These are phyloP conservation scores for Pseudogymnoascus sp. DNA, from an alignment of 2,329 filamentous ascomycete genomes.

Conservation along the genomic window DNA sequence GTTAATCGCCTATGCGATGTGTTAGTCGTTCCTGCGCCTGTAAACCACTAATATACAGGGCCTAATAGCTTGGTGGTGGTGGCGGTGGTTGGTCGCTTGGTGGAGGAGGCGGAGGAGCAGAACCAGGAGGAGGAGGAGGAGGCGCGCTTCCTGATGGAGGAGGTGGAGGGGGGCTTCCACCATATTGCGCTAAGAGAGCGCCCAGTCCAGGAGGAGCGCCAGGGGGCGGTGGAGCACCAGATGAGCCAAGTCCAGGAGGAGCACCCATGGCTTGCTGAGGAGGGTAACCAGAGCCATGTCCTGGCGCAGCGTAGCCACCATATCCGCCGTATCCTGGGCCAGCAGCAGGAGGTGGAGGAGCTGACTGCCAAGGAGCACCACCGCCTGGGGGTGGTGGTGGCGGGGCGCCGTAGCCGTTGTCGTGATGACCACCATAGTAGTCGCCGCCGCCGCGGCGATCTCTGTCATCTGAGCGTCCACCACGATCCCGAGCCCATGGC, in stretches of 20 bases:
- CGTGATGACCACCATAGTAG: constrained; percentile 37
- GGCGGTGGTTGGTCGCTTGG: constrained; percentile 55
- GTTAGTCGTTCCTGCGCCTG: not conserved
- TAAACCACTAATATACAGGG: not conserved
- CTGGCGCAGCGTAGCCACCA: constrained; percentile 40
- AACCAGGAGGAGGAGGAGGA: constrained; percentile 55
- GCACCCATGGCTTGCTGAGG: constrained; percentile 40
- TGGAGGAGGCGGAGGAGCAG: constrained; percentile 52
- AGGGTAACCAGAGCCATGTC: constrained; percentile 34
- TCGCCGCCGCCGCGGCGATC: constrained; percentile 40
- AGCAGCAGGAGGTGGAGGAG: constrained; percentile 35
- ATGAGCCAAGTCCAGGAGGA: constrained; percentile 43
- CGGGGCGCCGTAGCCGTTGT: constrained; percentile 42
- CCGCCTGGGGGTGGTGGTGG: constrained; percentile 35
- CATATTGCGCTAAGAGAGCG: constrained; percentile 60
- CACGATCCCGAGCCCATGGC: constrained; percentile 56
- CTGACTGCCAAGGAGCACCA: constrained; percentile 39
- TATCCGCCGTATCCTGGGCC: constrained; percentile 44
- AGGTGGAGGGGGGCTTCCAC: constrained; percentile 39
- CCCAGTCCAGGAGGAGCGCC: constrained; percentile 44
- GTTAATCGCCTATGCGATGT: constrained; percentile 6
- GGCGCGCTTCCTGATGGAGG: constrained; percentile 54
- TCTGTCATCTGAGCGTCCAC: constrained; percentile 39
- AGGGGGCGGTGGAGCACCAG: constrained; percentile 34
- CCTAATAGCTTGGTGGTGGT: constrained; percentile 41